A percentile compares a stretch with the other conserved stretches of the same genome.
phyloP scores from a whole-genome alignment of 495 filamentous ascomycete species.

The Annulohypoxylon stygium region DNA sequence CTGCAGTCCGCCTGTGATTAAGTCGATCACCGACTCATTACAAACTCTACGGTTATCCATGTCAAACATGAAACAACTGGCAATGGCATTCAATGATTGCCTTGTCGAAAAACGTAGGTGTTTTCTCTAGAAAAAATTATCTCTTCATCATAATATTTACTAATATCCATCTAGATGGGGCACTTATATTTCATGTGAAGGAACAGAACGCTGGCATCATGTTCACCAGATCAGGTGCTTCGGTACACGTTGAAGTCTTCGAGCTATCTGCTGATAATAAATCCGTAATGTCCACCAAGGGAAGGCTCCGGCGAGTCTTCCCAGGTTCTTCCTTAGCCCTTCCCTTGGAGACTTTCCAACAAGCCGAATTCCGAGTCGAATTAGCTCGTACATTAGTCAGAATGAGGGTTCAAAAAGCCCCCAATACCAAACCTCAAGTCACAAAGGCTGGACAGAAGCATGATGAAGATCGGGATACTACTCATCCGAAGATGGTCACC shows the following conservation, averaged over 20 bases:
- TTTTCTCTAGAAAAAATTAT: not conserved
- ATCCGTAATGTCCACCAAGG: constrained; percentile 61
- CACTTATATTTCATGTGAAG: constrained; percentile 61
- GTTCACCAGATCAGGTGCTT: constrained; percentile 51
- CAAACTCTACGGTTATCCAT: constrained; percentile 28
- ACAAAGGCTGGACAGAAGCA: constrained; percentile 56
- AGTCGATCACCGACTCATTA: constrained; percentile 38
- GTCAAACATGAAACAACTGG: constrained; percentile 14
- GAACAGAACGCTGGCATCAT: constrained; percentile 72
- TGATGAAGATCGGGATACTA: constrained; percentile 67
- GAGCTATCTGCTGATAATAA: constrained; percentile 67
- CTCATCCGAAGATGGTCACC: constrained; percentile 67
- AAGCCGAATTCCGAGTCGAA: constrained; percentile 53
- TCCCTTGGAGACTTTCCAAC: constrained; percentile 45
- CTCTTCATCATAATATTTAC: constrained; percentile 7
- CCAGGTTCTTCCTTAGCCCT: constrained; percentile 65
- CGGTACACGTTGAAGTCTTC: constrained; percentile 66
- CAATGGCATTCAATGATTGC: constrained; percentile 1
- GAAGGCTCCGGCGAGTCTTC: constrained; percentile 67
- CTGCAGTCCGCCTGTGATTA: constrained; percentile 12
- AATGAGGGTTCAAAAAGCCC: constrained; percentile 59
- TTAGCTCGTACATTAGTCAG: constrained; percentile 58
- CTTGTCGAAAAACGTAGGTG: constrained; percentile 22
- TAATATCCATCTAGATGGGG: constrained; percentile 29
- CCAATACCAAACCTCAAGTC: constrained; percentile 54